Conservation (phyloP, 345 rosid species). For the Conringia planisiliqua region DNA sequence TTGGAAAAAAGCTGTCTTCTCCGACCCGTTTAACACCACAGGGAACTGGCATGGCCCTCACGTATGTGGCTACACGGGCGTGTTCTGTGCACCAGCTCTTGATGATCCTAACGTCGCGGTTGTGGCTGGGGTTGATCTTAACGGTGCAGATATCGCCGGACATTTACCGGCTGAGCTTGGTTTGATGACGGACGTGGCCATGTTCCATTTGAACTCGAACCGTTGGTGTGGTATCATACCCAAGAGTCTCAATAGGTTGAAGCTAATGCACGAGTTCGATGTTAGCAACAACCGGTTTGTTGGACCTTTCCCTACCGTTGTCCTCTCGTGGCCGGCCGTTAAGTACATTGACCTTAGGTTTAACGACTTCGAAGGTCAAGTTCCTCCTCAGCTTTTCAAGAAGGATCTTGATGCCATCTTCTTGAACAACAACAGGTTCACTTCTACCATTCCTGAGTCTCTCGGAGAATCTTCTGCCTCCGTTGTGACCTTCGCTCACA, state of each 20-base stretch:
- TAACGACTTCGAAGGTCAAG: slow-evolving; percentile 70
- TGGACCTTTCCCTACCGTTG: slow-evolving; percentile 60
- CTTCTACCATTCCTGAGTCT: slow-evolving; percentile 54
- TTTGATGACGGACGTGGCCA: slow-evolving; percentile 50
- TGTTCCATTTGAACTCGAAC: slow-evolving; percentile 74
- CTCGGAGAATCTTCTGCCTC: slow-evolving; percentile 59
- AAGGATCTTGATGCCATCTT: slow-evolving; percentile 61
- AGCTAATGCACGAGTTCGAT: slow-evolving; percentile 70
- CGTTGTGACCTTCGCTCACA: slow-evolving; percentile 61
- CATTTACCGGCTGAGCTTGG: slow-evolving; percentile 71
- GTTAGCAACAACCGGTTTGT: slow-evolving; percentile 83
- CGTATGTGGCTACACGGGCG: slow-evolving; percentile 68
- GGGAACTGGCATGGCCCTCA: slow-evolving; percentile 66
- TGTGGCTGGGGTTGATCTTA: slow-evolving; percentile 71
- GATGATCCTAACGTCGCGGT: slow-evolving; percentile 52
- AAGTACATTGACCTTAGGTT: slow-evolving; percentile 60
- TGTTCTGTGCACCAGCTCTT: slow-evolving; percentile 60
- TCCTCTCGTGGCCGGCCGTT: slow-evolving; percentile 49
- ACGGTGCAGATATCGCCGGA: slow-evolving; percentile 78
- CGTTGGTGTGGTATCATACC: slow-evolving; percentile 84
- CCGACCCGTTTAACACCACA: slow-evolving; percentile 70
- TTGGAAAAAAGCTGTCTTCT: slow-evolving; percentile 66
- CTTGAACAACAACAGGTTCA: slow-evolving; percentile 76
- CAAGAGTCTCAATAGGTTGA: slow-evolving; percentile 43
- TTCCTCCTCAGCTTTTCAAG: slow-evolving; percentile 53